Percentiles rank a stretch among this genome's conserved stretches.
Conservation (phyloP, 805 yeast genomes). For the Pichia nakasei region DNA sequence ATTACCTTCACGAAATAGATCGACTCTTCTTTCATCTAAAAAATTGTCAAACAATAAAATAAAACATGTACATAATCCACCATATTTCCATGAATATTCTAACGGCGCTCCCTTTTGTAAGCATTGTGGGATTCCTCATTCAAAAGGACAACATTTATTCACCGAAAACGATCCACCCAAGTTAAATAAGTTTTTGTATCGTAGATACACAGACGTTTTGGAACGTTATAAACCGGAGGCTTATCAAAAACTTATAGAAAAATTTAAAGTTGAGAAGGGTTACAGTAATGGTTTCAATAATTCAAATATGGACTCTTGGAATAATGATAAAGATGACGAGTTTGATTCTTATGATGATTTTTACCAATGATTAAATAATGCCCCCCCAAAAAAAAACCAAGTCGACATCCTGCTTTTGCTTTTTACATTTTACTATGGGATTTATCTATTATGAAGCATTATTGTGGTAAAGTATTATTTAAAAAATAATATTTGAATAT, state of each 20-base stretch:
- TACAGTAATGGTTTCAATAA: not conserved
- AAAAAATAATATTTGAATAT: too few relatives aligned
- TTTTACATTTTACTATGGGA: too few relatives aligned
- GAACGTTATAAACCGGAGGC: not conserved
- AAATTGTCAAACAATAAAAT: not conserved
- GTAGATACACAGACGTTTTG: not conserved
- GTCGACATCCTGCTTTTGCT: too few relatives aligned
- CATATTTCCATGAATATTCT: not conserved
- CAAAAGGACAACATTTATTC: not conserved
- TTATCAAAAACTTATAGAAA: not conserved
- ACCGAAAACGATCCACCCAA: not conserved
- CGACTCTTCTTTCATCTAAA: not conserved
- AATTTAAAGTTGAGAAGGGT: not conserved
- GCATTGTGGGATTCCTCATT: conserved; percentile 2
- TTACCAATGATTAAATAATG: too few relatives aligned
- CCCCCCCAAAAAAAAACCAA: too few relatives aligned
- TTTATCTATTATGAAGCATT: too few relatives aligned
- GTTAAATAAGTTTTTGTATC: not conserved
- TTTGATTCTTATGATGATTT: too few relatives aligned
- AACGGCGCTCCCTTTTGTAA: not conserved
- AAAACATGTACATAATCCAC: not conserved
- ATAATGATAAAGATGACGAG: too few relatives aligned
- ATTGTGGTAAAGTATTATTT: too few relatives aligned
- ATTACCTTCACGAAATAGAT: too few relatives aligned
- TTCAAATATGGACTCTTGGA: not conserved